phyloP scores from a whole-genome alignment of 2,329 filamentous ascomycete species.

The Boeremia lycopersici region DNA sequence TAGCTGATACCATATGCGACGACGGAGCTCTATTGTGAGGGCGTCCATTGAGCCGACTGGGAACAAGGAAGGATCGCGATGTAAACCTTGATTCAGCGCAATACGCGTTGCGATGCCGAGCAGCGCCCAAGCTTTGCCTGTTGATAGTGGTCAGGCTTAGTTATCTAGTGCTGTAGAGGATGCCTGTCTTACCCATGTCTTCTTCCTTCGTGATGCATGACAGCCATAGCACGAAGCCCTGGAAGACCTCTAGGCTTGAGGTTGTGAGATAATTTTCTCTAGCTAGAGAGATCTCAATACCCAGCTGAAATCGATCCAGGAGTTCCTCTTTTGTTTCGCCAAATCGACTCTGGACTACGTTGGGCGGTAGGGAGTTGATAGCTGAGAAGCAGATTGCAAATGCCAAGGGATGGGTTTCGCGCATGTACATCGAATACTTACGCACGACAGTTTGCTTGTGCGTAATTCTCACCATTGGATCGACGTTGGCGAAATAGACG shows the following conservation, averaged over 20 bases:
- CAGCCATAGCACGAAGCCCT: conserved; percentile 46
- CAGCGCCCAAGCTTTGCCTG: conserved; percentile 47
- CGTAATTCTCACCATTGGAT: conserved; percentile 46
- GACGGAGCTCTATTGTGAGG: conserved; percentile 46
- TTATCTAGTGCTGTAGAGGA: neutral
- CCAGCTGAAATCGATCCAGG: conserved; percentile 41
- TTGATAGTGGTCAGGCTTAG: neutral
- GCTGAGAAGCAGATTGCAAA: conserved; percentile 48
- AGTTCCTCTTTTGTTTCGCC: conserved; percentile 41
- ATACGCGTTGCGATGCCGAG: conserved; percentile 47
- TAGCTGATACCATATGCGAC: conserved; percentile 47
- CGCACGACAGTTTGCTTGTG: conserved; percentile 41
- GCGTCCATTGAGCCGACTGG: conserved; percentile 45
- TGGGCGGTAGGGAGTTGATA: conserved; percentile 42
- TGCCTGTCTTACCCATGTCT: conserved; percentile 41
- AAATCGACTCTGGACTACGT: conserved; percentile 39
- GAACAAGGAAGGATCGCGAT: conserved; percentile 47
- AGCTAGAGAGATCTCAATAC: conserved; percentile 44
- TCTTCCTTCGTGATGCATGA: conserved; percentile 48
- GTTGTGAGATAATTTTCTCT: conserved; percentile 47
- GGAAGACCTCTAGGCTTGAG: conserved; percentile 45
- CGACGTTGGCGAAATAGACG: conserved; percentile 45
- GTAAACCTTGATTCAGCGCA: conserved; percentile 46
- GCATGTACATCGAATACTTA: conserved; percentile 35
- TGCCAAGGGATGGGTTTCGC: conserved; percentile 40